Base-by-base conservation (phyloP, 2,329 filamentous ascomycete genomes). In the Thelonectria blattea region DNA sequence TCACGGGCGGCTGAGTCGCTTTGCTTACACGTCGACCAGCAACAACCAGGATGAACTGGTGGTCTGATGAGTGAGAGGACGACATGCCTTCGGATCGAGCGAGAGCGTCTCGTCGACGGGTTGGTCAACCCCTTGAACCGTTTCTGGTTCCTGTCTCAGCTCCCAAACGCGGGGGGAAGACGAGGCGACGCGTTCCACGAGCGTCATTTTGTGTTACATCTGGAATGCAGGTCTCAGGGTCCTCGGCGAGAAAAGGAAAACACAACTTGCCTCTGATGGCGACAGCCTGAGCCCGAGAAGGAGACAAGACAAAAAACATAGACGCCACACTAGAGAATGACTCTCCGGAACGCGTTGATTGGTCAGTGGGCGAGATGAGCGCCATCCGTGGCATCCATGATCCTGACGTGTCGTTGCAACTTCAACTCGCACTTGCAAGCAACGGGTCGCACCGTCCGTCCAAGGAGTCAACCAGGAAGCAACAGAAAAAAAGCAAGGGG, bases 331-430 rank as follows among this genome's bases (percentile, higher is more conserved):
- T 11, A n/a, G 42, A 30, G 32, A 60, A 69, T 69, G 67, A 68
- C 64, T 68, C 67, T 68, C 48, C 11, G 43, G 43, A 39, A 18
- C 32, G 5, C n/a, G 15, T 55, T 55, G 17, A 70, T 70, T 69
- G 67, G 67, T 2, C 52, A 46, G 30, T n/a, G 32, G 18, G 27
- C 52, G 52, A 51, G 47, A 60, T 55, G 57, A 52, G 57, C 14
- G 39, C n/a, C 51, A 47, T 39, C 46, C 57, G 34, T 50, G 17
- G 30, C 30, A 47, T 55, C 51, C 52, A 45, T 51, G 41, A n/a
- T 15, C 41, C 64, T 69, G 67, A 69, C 67, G 67, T 69, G 67
- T 67, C 63, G 41, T 43, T 30, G 27, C 5, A 7, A 30, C 5
- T 9, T 30, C 27, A 30, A 30, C 27, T 30, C 9, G 27, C 27